Conservation (phyloP, 306 rosid species). For the Vigna unguiculata region DNA sequence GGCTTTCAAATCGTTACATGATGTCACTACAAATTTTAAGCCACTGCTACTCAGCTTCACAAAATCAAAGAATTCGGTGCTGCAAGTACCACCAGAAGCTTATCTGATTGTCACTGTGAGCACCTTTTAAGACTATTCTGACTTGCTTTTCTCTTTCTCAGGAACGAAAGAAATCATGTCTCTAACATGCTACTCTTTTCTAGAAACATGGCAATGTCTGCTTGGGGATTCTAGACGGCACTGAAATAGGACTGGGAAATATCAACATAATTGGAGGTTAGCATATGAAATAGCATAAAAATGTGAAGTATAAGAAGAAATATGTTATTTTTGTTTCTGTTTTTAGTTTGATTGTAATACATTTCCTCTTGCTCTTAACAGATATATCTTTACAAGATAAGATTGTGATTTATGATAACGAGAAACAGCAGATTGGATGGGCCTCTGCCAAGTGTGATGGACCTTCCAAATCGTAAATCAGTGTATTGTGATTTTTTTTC, state of each 20-base stretch:
- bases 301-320: neutral
- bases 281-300: neutral
- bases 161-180: constrained; percentile 10
- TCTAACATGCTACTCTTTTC: constrained; percentile 33
- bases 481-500: neutral
- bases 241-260: constrained; percentile 56
- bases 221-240: constrained; percentile 76
- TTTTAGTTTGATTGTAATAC: neutral
- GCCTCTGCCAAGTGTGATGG: constrained; percentile 54
- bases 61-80: constrained; percentile 47
- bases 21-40: constrained; percentile 59
- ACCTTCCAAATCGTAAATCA: constrained; percentile 50
- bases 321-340: neutral
- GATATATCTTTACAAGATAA: constrained; percentile 72
- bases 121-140: neutral
- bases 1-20: constrained; percentile 61
- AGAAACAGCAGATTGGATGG: constrained; percentile 79
- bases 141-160: neutral
- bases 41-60: constrained; percentile 62
- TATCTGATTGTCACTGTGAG: constrained; percentile 77
- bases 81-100: constrained; percentile 62
- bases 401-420: constrained; percentile 78
- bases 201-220: constrained; percentile 72
- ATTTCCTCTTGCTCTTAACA: constrained; percentile 39
- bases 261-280: constrained; percentile 77